These are phyloP conservation scores for Leccinum pachyderme DNA, from an alignment of 1,284 basidiomycete species.

Conservation along the genomic window DNA sequence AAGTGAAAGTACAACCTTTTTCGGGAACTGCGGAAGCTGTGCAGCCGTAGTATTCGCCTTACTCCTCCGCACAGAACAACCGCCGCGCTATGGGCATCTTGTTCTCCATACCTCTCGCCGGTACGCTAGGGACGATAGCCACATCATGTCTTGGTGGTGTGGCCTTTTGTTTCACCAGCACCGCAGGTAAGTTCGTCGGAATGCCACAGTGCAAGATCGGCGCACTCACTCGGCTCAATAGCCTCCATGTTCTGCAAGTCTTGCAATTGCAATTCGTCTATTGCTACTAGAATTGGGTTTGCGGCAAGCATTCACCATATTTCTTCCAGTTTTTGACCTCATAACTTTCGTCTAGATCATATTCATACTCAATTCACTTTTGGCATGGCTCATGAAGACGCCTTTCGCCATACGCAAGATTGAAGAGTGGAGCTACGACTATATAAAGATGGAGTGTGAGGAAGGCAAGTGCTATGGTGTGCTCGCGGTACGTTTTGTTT, in stretches of 20 bases:
- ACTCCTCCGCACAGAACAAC: neutral
- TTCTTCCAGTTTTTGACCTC: neutral
- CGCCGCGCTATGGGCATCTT: slow-evolving; percentile 71
- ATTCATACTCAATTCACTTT: slow-evolving; percentile 92
- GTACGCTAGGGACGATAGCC: slow-evolving; percentile 72
- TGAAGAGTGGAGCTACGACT: slow-evolving; percentile 92
- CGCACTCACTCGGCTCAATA: slow-evolving; percentile 23
- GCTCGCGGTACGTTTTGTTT: slow-evolving; percentile 69
- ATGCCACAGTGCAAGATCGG: neutral
- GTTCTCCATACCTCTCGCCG: slow-evolving; percentile 84
- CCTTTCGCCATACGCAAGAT: slow-evolving; percentile 85
- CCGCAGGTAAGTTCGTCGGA: slow-evolving; percentile 54
- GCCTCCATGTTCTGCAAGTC: slow-evolving; percentile 98
- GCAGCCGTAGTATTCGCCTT: neutral
- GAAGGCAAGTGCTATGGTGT: slow-evolving; percentile 96
- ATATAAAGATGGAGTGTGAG: slow-evolving; percentile 96
- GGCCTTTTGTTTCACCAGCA: slow-evolving; percentile 81
- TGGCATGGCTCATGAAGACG: slow-evolving; percentile 96
- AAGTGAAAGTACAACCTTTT: no score
- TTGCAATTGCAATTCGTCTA: slow-evolving; percentile 98
- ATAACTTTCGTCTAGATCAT: slow-evolving; percentile 64
- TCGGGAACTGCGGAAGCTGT: neutral
- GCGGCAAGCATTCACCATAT: slow-evolving; percentile 51
- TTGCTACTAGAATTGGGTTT: slow-evolving; percentile 96
- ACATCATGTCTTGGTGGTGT: slow-evolving; percentile 80